These are phyloP conservation scores for Geotrichum candidum DNA, from an alignment of 1,139 yeast genomes.

Conservation along the genomic window DNA sequence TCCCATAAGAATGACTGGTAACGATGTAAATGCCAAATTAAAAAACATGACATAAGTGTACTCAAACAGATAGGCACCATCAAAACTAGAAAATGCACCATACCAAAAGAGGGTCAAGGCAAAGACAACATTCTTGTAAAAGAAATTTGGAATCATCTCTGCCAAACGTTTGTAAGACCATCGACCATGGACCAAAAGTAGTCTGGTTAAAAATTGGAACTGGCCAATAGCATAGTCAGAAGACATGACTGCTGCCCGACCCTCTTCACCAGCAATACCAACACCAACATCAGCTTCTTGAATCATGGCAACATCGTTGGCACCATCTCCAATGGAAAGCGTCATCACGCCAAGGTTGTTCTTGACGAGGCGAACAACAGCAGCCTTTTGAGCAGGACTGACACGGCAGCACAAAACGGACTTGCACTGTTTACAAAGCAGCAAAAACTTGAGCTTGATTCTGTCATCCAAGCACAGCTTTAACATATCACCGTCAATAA, in stretches of 20 bases:
- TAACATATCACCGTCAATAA: slow-evolving; percentile 89
- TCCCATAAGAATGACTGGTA: slow-evolving; percentile 88
- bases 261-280: slow-evolving; percentile 98
- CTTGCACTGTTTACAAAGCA: slow-evolving; percentile 86
- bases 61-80: slow-evolving; percentile 87
- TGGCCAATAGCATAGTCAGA: slow-evolving; percentile 97
- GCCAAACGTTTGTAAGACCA: slow-evolving; percentile 92
- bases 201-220: slow-evolving; percentile 71
- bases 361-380: slow-evolving; percentile 84
- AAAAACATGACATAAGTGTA: slow-evolving; percentile 88
- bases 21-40: slow-evolving; percentile 89
- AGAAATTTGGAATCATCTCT: slow-evolving; percentile 90
- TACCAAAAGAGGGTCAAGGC: slow-evolving; percentile 90
- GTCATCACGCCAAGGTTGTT: slow-evolving; percentile 80
- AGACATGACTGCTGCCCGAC: slow-evolving; percentile 98
- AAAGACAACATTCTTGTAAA: slow-evolving; percentile 87
- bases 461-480: slow-evolving; percentile 54
- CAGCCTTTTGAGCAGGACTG: slow-evolving; percentile 96
- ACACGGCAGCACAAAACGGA: slow-evolving; percentile 97
- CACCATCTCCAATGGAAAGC: slow-evolving; percentile 94
- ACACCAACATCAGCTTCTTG: slow-evolving; percentile 98
- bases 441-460: slow-evolving; percentile 59
- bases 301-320: slow-evolving; percentile 97
- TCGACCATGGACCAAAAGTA: slow-evolving; percentile 86
- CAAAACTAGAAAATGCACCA: slow-evolving; percentile 77